These are phyloP conservation scores for Lenzites betulinus DNA, from an alignment of 768 basidiomycete species.

Conservation along the genomic window DNA sequence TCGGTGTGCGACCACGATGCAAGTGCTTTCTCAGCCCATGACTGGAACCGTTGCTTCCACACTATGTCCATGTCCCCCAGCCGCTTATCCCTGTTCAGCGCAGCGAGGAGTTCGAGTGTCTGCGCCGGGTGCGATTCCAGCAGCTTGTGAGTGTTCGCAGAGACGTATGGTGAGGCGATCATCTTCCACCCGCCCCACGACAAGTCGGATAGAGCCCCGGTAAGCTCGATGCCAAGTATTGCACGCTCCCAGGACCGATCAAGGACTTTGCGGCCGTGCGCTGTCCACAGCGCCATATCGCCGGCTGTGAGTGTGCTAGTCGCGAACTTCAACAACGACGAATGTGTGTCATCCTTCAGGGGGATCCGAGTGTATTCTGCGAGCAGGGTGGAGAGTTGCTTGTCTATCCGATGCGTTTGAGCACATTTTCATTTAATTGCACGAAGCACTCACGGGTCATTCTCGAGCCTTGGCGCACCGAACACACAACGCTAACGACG, in stretches of 20 bases:
- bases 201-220: conserved; percentile 62
- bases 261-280: conserved; percentile 55
- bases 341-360: conserved; percentile 30
- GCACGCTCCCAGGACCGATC: conserved; percentile 46
- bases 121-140: conserved; percentile 45
- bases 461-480: conserved; percentile 73
- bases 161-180: conserved; percentile 59
- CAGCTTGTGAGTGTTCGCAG: conserved; percentile 51
- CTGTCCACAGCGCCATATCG: conserved; percentile 43
- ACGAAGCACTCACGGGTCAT: conserved; percentile 50
- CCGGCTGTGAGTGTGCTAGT: conserved; percentile 42
- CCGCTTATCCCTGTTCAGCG: conserved; percentile 48
- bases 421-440: not conserved
- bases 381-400: conserved; percentile 41
- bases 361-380: conserved; percentile 33
- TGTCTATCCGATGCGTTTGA: conserved; percentile 27
- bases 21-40: conserved; percentile 48
- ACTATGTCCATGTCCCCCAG: conserved; percentile 59
- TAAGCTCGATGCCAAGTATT: conserved; percentile 53
- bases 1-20: conserved; percentile 40
- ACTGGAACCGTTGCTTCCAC: conserved; percentile 58
- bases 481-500: conserved; percentile 54
- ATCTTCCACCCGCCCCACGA: conserved; percentile 81
- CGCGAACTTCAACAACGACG: conserved; percentile 36
- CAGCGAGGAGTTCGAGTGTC: conserved; percentile 52